Conservation (phyloP, 257 asterid species). For the Solanum chiquidenum region DNA sequence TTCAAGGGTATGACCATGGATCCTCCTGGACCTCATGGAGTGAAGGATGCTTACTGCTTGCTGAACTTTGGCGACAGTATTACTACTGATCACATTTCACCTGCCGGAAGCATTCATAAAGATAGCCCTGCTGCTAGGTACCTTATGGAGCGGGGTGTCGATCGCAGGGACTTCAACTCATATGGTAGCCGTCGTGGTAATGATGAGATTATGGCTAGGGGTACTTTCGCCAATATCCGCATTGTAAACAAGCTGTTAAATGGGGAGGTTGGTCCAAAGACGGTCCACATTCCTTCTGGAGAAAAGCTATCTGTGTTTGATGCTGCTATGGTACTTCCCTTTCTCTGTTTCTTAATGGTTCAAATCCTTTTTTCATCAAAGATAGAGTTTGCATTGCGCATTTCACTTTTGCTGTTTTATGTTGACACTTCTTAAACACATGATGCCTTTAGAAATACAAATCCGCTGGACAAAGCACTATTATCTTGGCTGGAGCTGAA, state of each 20-base stretch:
- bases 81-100: constrained; percentile 93
- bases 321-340: constrained; percentile 75
- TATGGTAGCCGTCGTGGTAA: constrained; percentile 98
- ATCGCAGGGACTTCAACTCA: constrained; percentile 79
- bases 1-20: constrained; percentile 85
- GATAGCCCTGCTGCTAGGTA: constrained; percentile 93
- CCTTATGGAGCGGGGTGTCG: constrained; percentile 70
- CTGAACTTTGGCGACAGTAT: constrained; percentile 88
- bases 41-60: constrained; percentile 93
- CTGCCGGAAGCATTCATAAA: constrained; percentile 91
- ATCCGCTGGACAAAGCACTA: constrained; percentile 66
- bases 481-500: constrained; percentile 96
- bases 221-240: constrained; percentile 93
- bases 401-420: not conserved
- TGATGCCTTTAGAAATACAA: constrained; percentile 59
- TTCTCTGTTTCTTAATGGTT: not conserved
- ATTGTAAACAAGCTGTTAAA: constrained; percentile 80
- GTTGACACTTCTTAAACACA: not conserved
- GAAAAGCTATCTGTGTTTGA: constrained; percentile 69
- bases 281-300: constrained; percentile 79
- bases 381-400: not conserved
- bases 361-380: not conserved
- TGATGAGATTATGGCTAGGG: constrained; percentile 95
- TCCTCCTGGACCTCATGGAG: constrained; percentile 90
- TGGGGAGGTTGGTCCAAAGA: constrained; percentile 92